Evolutionary conservation across 257 asterid species (phyloP).

Genomic region (Ajuga chamaepitys): DNA sequence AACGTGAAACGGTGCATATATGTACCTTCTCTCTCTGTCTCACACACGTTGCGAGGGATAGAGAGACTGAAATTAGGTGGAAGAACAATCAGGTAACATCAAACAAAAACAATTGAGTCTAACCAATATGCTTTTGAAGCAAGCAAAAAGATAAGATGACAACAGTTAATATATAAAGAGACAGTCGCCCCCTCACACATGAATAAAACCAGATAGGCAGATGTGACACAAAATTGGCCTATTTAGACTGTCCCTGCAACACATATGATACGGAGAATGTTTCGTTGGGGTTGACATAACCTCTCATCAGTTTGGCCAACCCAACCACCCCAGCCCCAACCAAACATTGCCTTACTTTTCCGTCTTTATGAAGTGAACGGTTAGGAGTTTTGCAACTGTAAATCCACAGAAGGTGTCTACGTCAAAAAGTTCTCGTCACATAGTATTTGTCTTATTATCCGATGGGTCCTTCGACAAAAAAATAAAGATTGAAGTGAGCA

Average conservation of each 20-base stretch:
- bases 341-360: conserved; percentile 67
- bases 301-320: too few species aligned
- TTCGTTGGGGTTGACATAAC: too few species aligned
- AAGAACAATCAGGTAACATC: too few species aligned
- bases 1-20: too few species aligned
- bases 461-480: conserved; percentile 85
- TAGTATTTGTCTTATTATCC: conserved; percentile 69
- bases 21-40: too few species aligned
- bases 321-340: too few species aligned
- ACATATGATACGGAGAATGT: too few species aligned
- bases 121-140: background rate
- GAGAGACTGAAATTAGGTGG: too few species aligned
- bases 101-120: background rate
- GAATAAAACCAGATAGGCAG: background rate
- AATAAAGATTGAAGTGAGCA: conserved; percentile 13
- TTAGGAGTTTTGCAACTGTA: conserved; percentile 50
- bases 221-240: background rate
- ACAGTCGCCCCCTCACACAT: background rate
- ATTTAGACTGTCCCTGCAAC: too few species aligned
- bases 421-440: conserved; percentile 81
- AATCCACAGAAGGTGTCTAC: conserved; percentile 73
- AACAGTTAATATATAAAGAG: background rate
- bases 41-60: too few species aligned
- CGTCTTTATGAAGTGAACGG: conserved; percentile 53
- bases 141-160: background rate